These are phyloP conservation scores for Solanum piurae DNA, from an alignment of 257 asterid species.

Conservation along the genomic window DNA sequence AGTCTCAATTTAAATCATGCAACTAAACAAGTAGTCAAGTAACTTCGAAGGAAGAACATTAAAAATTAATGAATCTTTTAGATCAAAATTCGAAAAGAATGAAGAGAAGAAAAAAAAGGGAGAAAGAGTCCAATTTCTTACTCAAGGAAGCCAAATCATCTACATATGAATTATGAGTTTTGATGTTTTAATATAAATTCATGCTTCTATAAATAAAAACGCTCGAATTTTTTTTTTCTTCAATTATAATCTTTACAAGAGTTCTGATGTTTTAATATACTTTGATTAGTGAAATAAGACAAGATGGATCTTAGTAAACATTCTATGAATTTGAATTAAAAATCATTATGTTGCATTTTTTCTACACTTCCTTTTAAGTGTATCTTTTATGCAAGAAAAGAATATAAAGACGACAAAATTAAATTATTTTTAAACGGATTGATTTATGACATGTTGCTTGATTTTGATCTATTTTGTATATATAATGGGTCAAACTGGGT, in stretches of 20 bases:
- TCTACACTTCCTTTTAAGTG: not conserved
- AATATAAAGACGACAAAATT: not conserved
- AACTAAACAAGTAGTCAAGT: not conserved
- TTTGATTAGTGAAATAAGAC: not conserved
- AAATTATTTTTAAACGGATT: not conserved
- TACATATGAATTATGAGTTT: not conserved
- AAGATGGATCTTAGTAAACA: not conserved
- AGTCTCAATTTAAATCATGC: not conserved
- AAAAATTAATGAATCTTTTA: not conserved
- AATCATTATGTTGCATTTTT: not conserved
- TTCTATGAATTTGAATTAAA: not conserved
- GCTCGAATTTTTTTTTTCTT: too few species aligned
- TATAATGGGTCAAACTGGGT: not conserved
- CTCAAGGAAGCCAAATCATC: not conserved
- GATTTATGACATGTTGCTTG: not conserved
- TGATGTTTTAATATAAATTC: not conserved
- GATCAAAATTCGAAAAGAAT: not conserved
- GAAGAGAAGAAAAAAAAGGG: not conserved
- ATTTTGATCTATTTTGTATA: not conserved
- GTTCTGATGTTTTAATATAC: not conserved
- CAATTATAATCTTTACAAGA: not conserved
- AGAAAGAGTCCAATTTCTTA: not conserved
- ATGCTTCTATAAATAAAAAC: not conserved
- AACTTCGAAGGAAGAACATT: not conserved
- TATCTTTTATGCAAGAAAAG: not conserved